These are phyloP conservation scores for Russula foetens DNA, from an alignment of 768 basidiomycete genomes.

Conservation along the genomic window DNA sequence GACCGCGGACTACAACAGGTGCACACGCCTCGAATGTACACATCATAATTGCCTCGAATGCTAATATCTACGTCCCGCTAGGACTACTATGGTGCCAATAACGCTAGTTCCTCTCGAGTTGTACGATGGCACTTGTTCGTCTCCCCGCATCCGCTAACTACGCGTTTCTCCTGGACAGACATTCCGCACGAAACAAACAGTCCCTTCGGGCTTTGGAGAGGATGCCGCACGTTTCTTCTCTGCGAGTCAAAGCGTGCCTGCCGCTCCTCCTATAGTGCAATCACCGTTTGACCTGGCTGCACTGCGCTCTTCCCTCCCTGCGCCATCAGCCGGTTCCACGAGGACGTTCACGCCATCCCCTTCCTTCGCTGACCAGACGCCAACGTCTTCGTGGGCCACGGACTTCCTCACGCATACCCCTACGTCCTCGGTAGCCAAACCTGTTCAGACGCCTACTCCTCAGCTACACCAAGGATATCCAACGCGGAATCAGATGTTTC, in stretches of 20 bases:
- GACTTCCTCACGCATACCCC: slow-evolving; percentile 45
- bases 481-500: neutral
- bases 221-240: slow-evolving; percentile 70
- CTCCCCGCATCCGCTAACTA: neutral
- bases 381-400: slow-evolving; percentile 45
- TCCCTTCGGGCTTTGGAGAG: slow-evolving; percentile 39
- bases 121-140: slow-evolving; percentile 31
- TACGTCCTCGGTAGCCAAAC: neutral
- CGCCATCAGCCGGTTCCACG: slow-evolving; percentile 4
- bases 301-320: slow-evolving; percentile 43
- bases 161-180: neutral
- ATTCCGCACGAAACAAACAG: slow-evolving; percentile 20
- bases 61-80: slow-evolving; percentile 25
- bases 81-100: slow-evolving; percentile 63
- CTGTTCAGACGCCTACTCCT: neutral
- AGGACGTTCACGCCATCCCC: slow-evolving; percentile 19
- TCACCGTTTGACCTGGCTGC: slow-evolving; percentile 51
- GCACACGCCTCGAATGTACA: slow-evolving; percentile 13
- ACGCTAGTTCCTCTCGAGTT: slow-evolving; percentile 56
- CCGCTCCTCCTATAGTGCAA: slow-evolving; percentile 31
- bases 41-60: neutral
- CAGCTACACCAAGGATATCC: neutral
- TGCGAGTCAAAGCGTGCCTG: slow-evolving; percentile 22
- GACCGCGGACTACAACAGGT: slow-evolving; percentile 80
- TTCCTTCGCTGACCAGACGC: slow-evolving; percentile 20